Evolutionary conservation across 495 filamentous ascomycete species (phyloP).

Genomic region (Penicillium parvum): DNA sequence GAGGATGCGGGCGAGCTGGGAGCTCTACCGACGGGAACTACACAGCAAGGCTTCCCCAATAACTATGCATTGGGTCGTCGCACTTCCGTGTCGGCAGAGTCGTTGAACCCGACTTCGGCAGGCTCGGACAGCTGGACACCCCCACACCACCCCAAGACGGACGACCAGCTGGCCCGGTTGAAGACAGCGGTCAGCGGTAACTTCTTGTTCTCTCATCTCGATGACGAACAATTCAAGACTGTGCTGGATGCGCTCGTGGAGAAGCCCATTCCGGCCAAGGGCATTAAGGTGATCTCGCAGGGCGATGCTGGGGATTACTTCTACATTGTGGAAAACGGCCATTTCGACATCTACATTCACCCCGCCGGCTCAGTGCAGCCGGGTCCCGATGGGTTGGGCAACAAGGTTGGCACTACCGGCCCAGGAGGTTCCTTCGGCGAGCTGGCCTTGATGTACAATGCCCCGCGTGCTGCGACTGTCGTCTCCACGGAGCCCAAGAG

Average conservation of each 20-base stretch:
- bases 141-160: constrained; percentile 74
- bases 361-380: constrained; percentile 70
- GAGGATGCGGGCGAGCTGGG: constrained; percentile 25
- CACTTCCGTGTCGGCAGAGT: constrained; percentile 95
- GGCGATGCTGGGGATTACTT: constrained; percentile 97
- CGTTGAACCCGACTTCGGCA: constrained; percentile 80
- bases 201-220: constrained; percentile 91
- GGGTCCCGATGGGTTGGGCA: constrained; percentile 78
- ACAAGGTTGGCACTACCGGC: constrained; percentile 74
- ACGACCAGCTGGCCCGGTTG: constrained; percentile 74
- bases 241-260: constrained; percentile 89
- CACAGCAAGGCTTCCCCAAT: constrained; percentile 71
- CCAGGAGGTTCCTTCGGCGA: constrained; percentile 97
- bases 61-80: constrained; percentile 93
- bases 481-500: constrained; percentile 73
- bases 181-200: constrained; percentile 79
- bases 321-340: constrained; percentile 89
- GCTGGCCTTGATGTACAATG: constrained; percentile 97
- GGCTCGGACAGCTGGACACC: constrained; percentile 86
- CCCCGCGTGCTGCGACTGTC: constrained; percentile 93
- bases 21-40: constrained; percentile 29
- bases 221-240: constrained; percentile 83
- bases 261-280: constrained; percentile 91
- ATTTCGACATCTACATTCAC: constrained; percentile 91
- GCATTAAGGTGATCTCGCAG: constrained; percentile 94